Evolutionary conservation across 108 stramenopile genomes (phyloP), one percentile per base, ranked within the genome.

Genomic region (Aurantiochytrium sp.): DNA sequence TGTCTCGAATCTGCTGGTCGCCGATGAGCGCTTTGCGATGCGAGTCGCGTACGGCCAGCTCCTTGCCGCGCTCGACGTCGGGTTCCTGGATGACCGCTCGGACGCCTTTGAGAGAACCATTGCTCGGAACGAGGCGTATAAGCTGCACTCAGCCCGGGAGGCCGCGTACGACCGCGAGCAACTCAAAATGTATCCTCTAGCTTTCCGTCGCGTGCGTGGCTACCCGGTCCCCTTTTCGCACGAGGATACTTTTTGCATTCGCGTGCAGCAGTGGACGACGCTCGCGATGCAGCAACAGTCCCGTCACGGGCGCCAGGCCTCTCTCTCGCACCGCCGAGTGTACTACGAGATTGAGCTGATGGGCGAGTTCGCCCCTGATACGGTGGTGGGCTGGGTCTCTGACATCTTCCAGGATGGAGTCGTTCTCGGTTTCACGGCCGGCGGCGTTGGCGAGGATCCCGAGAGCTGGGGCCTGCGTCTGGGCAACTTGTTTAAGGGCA

Each of bases 291-390:
- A 48, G 45, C 24, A 12, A 1, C 73, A 37, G 2, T 1, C 6
- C n/a, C n/a, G n/a, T n/a, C n/a, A n/a, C n/a, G n/a, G n/a, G n/a
- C n/a, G n/a, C n/a, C n/a, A n/a, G n/a, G n/a, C n/a, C n/a, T n/a
- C 21, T 37, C 50, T 52, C 50, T 15, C 15, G 15, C 45, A 48
- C 45, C 73, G 45, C 6, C 39, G 45, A 6, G 3, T 81, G 12
- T 81, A 81, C 45, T 81, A 48, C 73, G 73, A 81, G 30, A 24
- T 81, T 12, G 73, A 81, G 45, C 45, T 81, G 19, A 12, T 81
- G 10, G 73, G 32, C 24, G 34, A 30, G 2, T 81, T 41, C 24
- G 45, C 12, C 17, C 42, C 73, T 6, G 73, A 81, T 10, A 48
- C 45, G 0, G 36, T 81, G 36, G 42, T 81, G 50, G 73, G 73